Evolutionary conservation across 1,139 yeast species (phyloP).

Genomic region (Sugiyamaella pinicola): DNA sequence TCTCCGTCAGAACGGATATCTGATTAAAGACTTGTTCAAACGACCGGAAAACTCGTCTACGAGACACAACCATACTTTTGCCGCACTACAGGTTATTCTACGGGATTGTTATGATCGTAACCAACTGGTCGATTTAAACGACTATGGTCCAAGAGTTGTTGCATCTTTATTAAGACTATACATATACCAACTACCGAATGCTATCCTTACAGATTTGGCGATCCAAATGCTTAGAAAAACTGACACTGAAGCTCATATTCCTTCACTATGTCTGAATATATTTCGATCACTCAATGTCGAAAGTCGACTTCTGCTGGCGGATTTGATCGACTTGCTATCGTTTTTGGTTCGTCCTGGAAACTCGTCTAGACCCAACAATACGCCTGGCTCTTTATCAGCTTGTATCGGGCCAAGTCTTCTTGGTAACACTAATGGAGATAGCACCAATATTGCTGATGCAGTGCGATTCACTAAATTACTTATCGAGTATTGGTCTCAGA

Average conservation of each 20-base stretch:
- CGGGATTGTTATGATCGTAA: constrained; percentile 45
- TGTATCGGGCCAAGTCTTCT: constrained; percentile 41
- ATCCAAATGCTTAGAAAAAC: constrained; percentile 36
- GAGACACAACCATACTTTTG: constrained; percentile 5
- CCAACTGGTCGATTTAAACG: constrained; percentile 43
- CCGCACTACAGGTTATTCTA: constrained; percentile 37
- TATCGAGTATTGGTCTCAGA: constrained; percentile 37
- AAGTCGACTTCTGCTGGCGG: constrained; percentile 28
- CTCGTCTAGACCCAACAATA: constrained; percentile 24
- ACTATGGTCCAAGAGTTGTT: constrained; percentile 44
- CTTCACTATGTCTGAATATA: constrained; percentile 34
- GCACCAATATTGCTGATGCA: constrained; percentile 30
- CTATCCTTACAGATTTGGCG: constrained; percentile 38
- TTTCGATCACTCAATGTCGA: constrained; percentile 28
- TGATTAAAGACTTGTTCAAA: constrained; percentile 32
- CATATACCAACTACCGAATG: constrained; percentile 42
- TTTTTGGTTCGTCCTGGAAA: constrained; percentile 6
- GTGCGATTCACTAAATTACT: constrained; percentile 35
- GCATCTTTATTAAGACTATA: constrained; percentile 44
- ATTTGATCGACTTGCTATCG: constrained; percentile 31
- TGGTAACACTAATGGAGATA: constrained; percentile 30
- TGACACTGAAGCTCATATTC: constrained; percentile 37
- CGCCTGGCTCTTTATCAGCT: constrained; percentile 34
- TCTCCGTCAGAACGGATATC: constrained; percentile 31
- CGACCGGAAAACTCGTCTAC: constrained; percentile 29